Evolutionary conservation across 495 filamentous ascomycete species (phyloP).

Genomic region (Penicillium psychrofluorescens): DNA sequence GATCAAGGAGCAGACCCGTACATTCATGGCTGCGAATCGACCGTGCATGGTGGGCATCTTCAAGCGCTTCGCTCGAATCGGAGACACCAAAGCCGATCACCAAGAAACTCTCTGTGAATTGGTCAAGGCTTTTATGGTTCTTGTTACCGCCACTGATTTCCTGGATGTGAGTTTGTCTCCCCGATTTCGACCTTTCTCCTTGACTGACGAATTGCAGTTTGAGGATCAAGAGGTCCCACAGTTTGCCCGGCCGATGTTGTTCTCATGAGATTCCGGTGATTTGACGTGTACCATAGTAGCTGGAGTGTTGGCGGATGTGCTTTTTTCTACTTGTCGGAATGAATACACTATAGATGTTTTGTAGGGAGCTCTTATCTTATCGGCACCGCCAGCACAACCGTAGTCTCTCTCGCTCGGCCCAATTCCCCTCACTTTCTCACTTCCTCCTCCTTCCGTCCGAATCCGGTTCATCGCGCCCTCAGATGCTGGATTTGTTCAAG

Average conservation of each 20-base stretch:
- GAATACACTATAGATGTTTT: too few species aligned
- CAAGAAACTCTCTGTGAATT: slow-evolving; percentile 40
- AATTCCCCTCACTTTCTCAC: too few species aligned
- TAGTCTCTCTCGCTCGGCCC: too few species aligned
- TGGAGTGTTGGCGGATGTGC: not conserved
- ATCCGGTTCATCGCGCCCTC: too few species aligned
- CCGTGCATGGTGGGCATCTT: slow-evolving; percentile 79
- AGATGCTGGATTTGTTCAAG: too few species aligned
- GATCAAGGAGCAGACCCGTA: slow-evolving; percentile 61
- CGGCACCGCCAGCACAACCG: too few species aligned
- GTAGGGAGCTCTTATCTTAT: too few species aligned
- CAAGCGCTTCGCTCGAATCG: slow-evolving; percentile 80
- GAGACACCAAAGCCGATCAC: slow-evolving; percentile 34
- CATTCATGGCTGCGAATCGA: slow-evolving; percentile 74
- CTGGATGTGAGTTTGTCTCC: slow-evolving; percentile 37
- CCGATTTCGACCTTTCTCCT: too few species aligned
- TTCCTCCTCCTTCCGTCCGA: too few species aligned
- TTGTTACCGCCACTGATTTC: slow-evolving; percentile 54
- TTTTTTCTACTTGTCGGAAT: not conserved
- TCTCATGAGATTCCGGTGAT: slow-evolving; percentile 22
- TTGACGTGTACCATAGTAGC: not conserved
- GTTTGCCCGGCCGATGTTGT: slow-evolving; percentile 21
- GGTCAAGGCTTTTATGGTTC: slow-evolving; percentile 52
- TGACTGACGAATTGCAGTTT: slow-evolving; percentile 19
- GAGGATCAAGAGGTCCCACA: slow-evolving; percentile 37